A percentile compares a stretch with the other conserved stretches of the same genome.
Evolutionary conservation across 2,329 filamentous ascomycete genomes (phyloP).

Genomic region (Claviceps citrina): DNA sequence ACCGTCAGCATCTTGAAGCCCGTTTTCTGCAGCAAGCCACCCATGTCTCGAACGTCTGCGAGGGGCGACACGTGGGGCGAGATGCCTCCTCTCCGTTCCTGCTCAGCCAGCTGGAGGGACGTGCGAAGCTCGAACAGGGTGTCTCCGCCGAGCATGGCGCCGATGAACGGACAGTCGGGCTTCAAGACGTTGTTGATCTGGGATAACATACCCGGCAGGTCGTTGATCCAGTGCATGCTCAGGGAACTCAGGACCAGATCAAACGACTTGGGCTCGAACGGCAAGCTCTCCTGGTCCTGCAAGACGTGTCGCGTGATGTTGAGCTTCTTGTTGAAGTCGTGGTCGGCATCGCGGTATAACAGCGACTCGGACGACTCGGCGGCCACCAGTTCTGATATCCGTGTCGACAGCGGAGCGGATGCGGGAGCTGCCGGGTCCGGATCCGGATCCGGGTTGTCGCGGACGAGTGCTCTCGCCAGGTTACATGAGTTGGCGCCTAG

Average conservation of each 20-base stretch:
- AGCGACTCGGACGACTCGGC: constrained; percentile 66
- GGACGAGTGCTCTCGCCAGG: constrained; percentile 66
- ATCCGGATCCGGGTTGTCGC: constrained; percentile 52
- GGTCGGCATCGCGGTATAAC: constrained; percentile 63
- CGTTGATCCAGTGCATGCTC: constrained; percentile 94
- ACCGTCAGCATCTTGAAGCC: constrained; percentile 95
- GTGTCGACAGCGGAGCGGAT: constrained; percentile 51
- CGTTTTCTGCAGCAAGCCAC: constrained; percentile 68
- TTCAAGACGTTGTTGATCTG: constrained; percentile 81
- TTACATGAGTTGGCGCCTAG: constrained; percentile 94
- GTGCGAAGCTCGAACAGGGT: constrained; percentile 87
- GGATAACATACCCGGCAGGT: constrained; percentile 68
- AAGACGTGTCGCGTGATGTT: constrained; percentile 61
- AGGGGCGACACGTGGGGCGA: constrained; percentile 81
- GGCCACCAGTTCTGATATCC: constrained; percentile 61
- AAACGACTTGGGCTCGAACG: constrained; percentile 62
- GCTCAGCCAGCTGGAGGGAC: constrained; percentile 80
- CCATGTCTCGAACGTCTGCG: constrained; percentile 82
- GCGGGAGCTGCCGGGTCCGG: constrained; percentile 37
- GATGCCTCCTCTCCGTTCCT: constrained; percentile 81
- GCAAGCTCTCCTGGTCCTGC: constrained; percentile 57
- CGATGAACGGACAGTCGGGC: constrained; percentile 81
- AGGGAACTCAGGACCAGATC: constrained; percentile 82
- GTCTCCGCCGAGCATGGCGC: constrained; percentile 92
- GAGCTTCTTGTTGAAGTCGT: constrained; percentile 60